A percentile compares a stretch with the other conserved stretches of the same genome.
phyloP scores from a whole-genome alignment of 1,284 basidiomycete species.

The Microbotryomycetes sp. region DNA sequence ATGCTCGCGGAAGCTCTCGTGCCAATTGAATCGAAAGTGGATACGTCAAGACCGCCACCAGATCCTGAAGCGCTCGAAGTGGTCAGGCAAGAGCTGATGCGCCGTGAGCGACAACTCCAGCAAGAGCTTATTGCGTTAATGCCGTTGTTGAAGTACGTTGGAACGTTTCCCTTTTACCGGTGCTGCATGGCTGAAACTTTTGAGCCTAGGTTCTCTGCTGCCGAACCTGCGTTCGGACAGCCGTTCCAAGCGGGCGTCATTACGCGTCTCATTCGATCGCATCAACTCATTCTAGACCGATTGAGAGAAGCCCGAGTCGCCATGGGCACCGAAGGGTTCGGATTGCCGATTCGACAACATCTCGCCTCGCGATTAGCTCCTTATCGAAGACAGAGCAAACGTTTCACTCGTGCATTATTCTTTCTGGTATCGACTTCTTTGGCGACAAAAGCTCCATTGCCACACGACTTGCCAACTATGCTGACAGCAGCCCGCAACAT shows the following conservation, averaged over 20 bases:
- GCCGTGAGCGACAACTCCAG: slow-evolving; percentile 40
- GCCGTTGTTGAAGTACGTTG: slow-evolving; percentile 40
- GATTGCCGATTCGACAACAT: slow-evolving; percentile 28
- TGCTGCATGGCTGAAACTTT: slow-evolving; percentile 4
- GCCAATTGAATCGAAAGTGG: slow-evolving; percentile 26
- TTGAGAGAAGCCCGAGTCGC: slow-evolving; percentile 19
- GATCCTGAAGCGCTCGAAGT: slow-evolving; percentile 35
- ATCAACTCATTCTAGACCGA: slow-evolving; percentile 25
- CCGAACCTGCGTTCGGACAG: slow-evolving; percentile 26
- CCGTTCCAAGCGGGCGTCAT: slow-evolving; percentile 34
- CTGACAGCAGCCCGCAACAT: slow-evolving; percentile 28
- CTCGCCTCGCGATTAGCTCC: slow-evolving; percentile 19
- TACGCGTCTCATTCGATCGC: slow-evolving; percentile 29
- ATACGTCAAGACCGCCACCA: slow-evolving; percentile 7
- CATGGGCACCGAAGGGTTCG: slow-evolving; percentile 27
- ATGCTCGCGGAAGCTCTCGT: slow-evolving; percentile 3
- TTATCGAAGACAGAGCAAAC: slow-evolving; percentile 11
- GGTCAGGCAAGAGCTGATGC: slow-evolving; percentile 38
- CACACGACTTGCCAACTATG: slow-evolving; percentile 36
- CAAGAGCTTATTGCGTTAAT: slow-evolving; percentile 37
- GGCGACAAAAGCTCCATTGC: slow-evolving; percentile 36
- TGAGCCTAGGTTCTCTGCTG: slow-evolving; percentile 20
- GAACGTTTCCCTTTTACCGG: slow-evolving; percentile 28
- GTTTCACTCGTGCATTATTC: slow-evolving; percentile 1
- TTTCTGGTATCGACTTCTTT: slow-evolving; percentile 1